phyloP scores from a whole-genome alignment of 768 basidiomycete species.

The Dacryopinax spathularia region DNA sequence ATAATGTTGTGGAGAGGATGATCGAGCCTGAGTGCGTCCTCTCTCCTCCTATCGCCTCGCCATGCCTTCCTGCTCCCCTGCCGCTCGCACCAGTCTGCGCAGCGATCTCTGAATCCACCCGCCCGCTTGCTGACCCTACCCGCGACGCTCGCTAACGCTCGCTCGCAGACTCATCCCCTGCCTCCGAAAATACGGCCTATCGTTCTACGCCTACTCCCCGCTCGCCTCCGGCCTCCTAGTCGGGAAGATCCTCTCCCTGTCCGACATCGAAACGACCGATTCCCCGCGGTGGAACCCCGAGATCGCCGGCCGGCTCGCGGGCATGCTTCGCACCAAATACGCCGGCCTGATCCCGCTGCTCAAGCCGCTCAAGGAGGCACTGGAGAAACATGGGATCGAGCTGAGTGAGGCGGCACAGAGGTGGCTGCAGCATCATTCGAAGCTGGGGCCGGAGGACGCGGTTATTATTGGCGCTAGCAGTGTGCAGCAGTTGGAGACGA shows the following conservation, averaged over 20 bases:
- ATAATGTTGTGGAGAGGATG: not conserved
- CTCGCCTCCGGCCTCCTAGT: not conserved
- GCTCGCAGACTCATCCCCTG: conserved; percentile 14
- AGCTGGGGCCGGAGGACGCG: conserved; percentile 31
- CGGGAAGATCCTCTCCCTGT: conserved; percentile 23
- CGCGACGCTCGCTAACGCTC: not conserved
- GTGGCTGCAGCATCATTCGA: conserved; percentile 48
- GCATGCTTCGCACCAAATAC: not conserved
- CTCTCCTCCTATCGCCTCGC: no score
- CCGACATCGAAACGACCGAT: conserved; percentile 31
- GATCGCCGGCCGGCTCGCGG: not conserved
- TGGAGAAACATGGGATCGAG: conserved; percentile 33
- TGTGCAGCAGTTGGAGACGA: conserved; percentile 32
- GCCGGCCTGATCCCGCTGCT: not conserved
- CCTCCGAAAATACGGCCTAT: conserved; percentile 26
- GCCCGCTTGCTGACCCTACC: no score
- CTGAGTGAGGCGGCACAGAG: conserved; percentile 43
- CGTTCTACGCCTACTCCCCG: not conserved
- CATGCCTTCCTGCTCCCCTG: no score
- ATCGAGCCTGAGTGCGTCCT: not conserved
- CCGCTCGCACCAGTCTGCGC: no score
- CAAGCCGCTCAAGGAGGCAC: conserved; percentile 11
- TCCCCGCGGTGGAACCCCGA: not conserved
- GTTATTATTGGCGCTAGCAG: conserved; percentile 38
- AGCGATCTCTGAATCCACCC: no score